Evolutionary conservation across 306 rosid genomes (phyloP), one percentile per base, ranked within the genome.

Genomic region (Medicago ruthenica): DNA sequence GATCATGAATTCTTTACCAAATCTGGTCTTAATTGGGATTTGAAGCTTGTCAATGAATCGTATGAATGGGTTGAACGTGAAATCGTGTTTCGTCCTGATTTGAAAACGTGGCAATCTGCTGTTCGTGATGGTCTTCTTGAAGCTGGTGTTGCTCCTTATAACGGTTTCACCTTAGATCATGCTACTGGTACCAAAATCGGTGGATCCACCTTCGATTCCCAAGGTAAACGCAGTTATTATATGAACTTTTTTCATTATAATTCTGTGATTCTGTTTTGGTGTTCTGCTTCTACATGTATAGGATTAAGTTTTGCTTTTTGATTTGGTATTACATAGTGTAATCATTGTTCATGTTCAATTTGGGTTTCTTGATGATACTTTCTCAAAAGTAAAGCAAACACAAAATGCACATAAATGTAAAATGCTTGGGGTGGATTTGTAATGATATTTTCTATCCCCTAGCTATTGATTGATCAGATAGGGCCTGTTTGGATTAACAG

Each of bases 11-110:
- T 92, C 81, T 92, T 86, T 61, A 9, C 0, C 0, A 71, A 63
- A 3, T 90, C 96, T 0, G 82, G 85, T 3, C 15, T 87, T 10
- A 0, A 27, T 6, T 96, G 99, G 99, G 85, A 92, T 70, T 69
- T 70, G 4, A 68, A 41, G 2, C 20, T 86, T 17, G 99, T 85
- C 3, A 92, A 92, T 61, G 85, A 87, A 24, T 96, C 99, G 0
- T 92, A 86, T 60, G 85, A 89, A 11, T 89, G 99, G 99, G 92
- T 92, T 1, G 99, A 96, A 74, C 81, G 40, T 41, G 85, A 86
- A 10, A 83, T 96, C 37, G 96, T 92, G n/a, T 92, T 91, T 61
- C 59, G 70, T 15, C 98, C 98, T 0, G 78, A 82, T 36, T 70
- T 91, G 9, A 88, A 80, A 85, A 80, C 74, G 1, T 96, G 99